Conservation (phyloP, 345 rosid genomes). For the Barbarea vulgaris region DNA sequence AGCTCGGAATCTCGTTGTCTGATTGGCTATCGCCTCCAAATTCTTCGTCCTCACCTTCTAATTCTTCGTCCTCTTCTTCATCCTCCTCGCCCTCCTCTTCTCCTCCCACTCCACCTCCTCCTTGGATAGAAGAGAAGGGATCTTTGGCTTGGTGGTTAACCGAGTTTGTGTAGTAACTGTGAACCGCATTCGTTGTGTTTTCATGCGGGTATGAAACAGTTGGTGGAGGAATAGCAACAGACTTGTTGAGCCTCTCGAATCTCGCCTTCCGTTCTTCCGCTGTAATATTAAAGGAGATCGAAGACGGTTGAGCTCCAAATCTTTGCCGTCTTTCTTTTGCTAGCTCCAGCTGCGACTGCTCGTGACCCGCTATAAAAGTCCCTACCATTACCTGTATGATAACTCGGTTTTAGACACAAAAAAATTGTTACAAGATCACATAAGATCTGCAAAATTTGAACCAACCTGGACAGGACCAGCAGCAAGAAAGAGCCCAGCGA, state of each 20-base stretch:
- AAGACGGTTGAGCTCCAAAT: conserved; percentile 37
- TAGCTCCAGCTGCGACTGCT: conserved; percentile 33
- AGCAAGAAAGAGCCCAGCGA: conserved; percentile 87
- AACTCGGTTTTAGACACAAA: background rate
- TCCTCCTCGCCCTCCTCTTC: conserved; percentile 21
- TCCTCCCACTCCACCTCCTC: conserved; percentile 8
- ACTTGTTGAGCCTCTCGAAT: conserved; percentile 41
- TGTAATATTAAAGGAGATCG: conserved; percentile 39
- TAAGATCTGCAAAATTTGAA: background rate
- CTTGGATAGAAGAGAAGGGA: conserved; percentile 35
- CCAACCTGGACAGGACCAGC: conserved; percentile 94
- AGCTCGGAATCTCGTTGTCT: conserved; percentile 41
- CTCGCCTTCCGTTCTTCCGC: conserved; percentile 45
- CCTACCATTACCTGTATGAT: conserved; percentile 42
- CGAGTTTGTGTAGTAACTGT: conserved; percentile 39
- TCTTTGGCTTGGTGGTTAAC: conserved; percentile 28
- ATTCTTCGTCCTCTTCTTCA: conserved; percentile 33
- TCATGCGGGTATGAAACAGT: conserved; percentile 26
- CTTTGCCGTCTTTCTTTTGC: conserved; percentile 40
- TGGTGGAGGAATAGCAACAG: conserved; percentile 31
- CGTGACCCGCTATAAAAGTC: conserved; percentile 41
- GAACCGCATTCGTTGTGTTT: conserved; percentile 26
- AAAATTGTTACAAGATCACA: too few relatives aligned
- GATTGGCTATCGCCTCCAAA: conserved; percentile 43
- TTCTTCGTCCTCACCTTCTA: conserved; percentile 38